These are phyloP conservation scores for Bryum argenteum DNA, from an alignment of 225 moss, liverwort and hornwort species.

Conservation along the genomic window DNA sequence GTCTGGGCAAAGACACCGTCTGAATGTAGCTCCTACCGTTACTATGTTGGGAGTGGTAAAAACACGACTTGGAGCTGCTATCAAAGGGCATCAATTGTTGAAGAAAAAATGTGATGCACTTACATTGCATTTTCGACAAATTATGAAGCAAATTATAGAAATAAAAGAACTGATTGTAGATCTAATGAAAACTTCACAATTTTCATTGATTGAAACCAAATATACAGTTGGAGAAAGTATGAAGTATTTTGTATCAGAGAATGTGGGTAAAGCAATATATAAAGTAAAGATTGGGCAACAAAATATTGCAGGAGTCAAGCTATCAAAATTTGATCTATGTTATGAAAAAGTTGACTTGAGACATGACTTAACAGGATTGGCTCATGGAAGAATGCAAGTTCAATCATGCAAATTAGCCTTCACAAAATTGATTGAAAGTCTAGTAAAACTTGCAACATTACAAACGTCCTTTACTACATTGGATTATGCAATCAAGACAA, in stretches of 20 bases:
- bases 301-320: conserved; percentile 83
- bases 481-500: conserved; percentile 93
- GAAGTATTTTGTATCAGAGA: conserved; percentile 83
- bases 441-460: conserved; percentile 81
- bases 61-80: conserved; percentile 71
- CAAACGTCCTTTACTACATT: conserved; percentile 90
- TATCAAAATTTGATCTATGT: conserved; percentile 77
- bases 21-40: conserved; percentile 86
- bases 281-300: conserved; percentile 74
- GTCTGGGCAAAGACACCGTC: conserved; percentile 59
- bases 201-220: conserved; percentile 75
- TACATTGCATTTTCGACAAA: conserved; percentile 87
- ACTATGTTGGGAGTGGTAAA: conserved; percentile 88
- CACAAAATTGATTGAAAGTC: conserved; percentile 63
- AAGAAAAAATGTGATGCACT: conserved; percentile 94
- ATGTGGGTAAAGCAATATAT: conserved; percentile 66
- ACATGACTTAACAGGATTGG: conserved; percentile 79
- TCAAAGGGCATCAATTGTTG: conserved; percentile 87
- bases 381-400: conserved; percentile 82
- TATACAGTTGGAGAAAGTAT: conserved; percentile 78
- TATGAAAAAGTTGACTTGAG: conserved; percentile 63
- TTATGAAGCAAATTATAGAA: conserved; percentile 73
- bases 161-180: conserved; percentile 81
- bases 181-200: conserved; percentile 80
- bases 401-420: conserved; percentile 79